Evolutionary conservation across 495 filamentous ascomycete species (phyloP).

Genomic region (Chaetomium cochliodes): DNA sequence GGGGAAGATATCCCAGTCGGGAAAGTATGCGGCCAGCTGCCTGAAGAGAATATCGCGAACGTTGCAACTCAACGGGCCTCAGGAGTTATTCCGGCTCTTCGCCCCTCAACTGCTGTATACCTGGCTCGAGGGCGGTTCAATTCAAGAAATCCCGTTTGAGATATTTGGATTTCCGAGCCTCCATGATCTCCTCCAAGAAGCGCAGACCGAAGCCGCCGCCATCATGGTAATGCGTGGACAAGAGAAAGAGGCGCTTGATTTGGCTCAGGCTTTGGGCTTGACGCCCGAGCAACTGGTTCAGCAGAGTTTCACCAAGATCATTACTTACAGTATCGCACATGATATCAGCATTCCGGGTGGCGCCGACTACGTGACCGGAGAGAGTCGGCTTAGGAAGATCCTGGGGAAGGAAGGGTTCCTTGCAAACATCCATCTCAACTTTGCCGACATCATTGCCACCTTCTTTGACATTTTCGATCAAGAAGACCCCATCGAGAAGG

Average conservation of each 20-base stretch:
- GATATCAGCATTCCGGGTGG: constrained; percentile 64
- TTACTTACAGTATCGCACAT: constrained; percentile 79
- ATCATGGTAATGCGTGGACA: constrained; percentile 82
- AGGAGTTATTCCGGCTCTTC: constrained; percentile 80
- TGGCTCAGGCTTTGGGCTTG: constrained; percentile 57
- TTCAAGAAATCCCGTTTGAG: constrained; percentile 70
- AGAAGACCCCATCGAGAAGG: constrained; percentile 64
- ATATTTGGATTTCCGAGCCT: constrained; percentile 77
- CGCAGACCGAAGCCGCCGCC: constrained; percentile 76
- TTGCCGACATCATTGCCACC: constrained; percentile 69
- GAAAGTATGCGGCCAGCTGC: constrained; percentile 68
- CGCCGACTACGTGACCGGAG: constrained; percentile 59
- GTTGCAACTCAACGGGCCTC: constrained; percentile 61
- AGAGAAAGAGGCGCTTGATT: constrained; percentile 56
- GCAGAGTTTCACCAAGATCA: constrained; percentile 71
- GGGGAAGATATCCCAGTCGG: constrained; percentile 60
- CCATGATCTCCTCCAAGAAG: constrained; percentile 64
- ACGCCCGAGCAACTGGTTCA: constrained; percentile 58
- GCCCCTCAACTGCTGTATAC: constrained; percentile 90
- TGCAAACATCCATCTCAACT: constrained; percentile 60
- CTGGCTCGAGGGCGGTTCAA: constrained; percentile 68
- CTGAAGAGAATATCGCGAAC: constrained; percentile 61
- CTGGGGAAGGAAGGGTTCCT: constrained; percentile 66
- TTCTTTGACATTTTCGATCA: constrained; percentile 78
- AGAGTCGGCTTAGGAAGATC: constrained; percentile 64